Percentiles rank a stretch among this genome's conserved stretches.
Conservation (phyloP, 768 basidiomycete genomes). For the Phaffia tasmanica region DNA sequence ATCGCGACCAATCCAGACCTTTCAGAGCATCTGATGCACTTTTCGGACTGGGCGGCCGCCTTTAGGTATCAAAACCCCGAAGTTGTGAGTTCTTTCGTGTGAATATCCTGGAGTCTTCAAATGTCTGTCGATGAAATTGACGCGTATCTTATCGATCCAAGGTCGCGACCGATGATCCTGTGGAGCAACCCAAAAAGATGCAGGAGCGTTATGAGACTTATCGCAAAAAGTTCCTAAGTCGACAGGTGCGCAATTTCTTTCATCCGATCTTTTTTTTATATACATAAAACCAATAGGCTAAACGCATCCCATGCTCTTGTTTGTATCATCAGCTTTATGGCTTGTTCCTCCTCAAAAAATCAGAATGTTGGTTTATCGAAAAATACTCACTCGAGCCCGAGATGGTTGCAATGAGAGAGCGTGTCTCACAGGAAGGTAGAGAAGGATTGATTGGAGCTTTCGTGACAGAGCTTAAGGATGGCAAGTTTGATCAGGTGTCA, state of each 20-base stretch:
- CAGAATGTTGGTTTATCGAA: conserved; percentile 94
- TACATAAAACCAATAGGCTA: neutral
- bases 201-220: conserved; percentile 83
- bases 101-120: too few species aligned
- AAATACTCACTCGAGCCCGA: conserved; percentile 76
- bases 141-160: conserved; percentile 45
- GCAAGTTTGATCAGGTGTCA: conserved; percentile 55
- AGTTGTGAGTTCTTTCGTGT: too few species aligned
- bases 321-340: conserved; percentile 61
- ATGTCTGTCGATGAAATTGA: too few species aligned
- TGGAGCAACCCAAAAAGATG: conserved; percentile 65
- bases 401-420: conserved; percentile 56
- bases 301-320: conserved; percentile 17
- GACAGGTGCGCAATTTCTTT: conserved; percentile 57
- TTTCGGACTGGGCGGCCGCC: too few species aligned
- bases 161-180: conserved; percentile 51
- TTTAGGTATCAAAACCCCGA: too few species aligned
- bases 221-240: conserved; percentile 75
- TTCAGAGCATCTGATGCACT: too few species aligned
- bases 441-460: conserved; percentile 60
- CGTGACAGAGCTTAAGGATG: conserved; percentile 65
- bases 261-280: neutral
- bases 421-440: conserved; percentile 78
- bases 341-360: conserved; percentile 88
- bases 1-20: too few species aligned